Evolutionary conservation across 805 yeast genomes (phyloP).

Genomic region (Alloascoidea africana): DNA sequence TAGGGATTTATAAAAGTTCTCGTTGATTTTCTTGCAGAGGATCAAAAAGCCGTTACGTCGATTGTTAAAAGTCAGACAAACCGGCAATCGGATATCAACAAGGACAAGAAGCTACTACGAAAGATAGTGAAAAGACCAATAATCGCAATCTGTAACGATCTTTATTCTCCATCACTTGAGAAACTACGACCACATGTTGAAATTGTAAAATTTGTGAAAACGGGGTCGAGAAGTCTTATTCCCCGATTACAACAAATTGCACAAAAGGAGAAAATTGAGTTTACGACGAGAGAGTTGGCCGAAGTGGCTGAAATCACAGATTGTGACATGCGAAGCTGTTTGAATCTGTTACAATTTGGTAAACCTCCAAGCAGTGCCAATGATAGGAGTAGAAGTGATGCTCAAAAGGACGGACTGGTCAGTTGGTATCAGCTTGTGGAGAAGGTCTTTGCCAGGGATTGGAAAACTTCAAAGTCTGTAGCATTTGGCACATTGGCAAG

Average conservation of each 20-base stretch:
- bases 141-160: slow-evolving; percentile 83
- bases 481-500: slow-evolving; percentile 33
- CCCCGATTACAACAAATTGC: slow-evolving; percentile 38
- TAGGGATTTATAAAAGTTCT: slow-evolving; percentile 33
- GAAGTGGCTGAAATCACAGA: slow-evolving; percentile 59
- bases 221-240: slow-evolving; percentile 30
- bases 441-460: slow-evolving; percentile 38
- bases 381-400: background rate
- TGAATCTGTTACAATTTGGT: slow-evolving; percentile 68
- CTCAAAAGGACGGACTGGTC: slow-evolving; percentile 39
- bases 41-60: slow-evolving; percentile 30
- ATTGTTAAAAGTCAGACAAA: slow-evolving; percentile 10
- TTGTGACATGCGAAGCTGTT: slow-evolving; percentile 75
- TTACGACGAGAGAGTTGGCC: slow-evolving; percentile 36
- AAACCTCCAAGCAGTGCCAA: slow-evolving; percentile 4
- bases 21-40: slow-evolving; percentile 43
- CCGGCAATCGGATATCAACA: slow-evolving; percentile 13
- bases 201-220: slow-evolving; percentile 46
- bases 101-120: slow-evolving; percentile 20
- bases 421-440: slow-evolving; percentile 59
- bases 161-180: slow-evolving; percentile 62
- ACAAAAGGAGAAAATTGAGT: slow-evolving; percentile 31
- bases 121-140: slow-evolving; percentile 62
- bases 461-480: slow-evolving; percentile 27
- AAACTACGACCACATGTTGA: slow-evolving; percentile 63